Evolutionary conservation across 352 stramenopile species (phyloP), one percentile per base, ranked within the genome.

Genomic region (Globisporangium barbulae): DNA sequence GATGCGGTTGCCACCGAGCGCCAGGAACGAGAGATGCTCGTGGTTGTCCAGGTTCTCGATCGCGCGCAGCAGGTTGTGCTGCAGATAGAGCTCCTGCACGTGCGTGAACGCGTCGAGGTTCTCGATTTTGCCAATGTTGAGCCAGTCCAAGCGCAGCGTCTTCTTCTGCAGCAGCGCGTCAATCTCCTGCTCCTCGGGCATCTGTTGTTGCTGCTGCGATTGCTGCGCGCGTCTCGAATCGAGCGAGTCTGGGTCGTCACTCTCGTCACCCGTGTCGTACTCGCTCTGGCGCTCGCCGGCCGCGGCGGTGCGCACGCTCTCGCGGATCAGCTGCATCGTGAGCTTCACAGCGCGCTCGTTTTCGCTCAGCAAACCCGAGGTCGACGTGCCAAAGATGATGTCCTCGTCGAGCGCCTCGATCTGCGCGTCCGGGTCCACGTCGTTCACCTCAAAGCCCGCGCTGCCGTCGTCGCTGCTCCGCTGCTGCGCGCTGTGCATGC

Each of bases 31-130:
- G 6, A 93, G 70, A 28, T 85, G 62, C 21, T 57, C 37, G 31
- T 91, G 81, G 33, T 84, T 65, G 5, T 91, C 84, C 39, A 93
- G 61, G 25, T 74, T 81, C 69, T 90, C 82, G 12, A 93, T 81
- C 19, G n/a, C 59, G 44, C 75, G 56, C 19, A 93, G 79, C 48
- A 84, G 45, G 64, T 93, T 93, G 61, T 90, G 82, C 70, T 93
- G 84, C 3, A 93, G 71, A 59, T 91, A 91, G 31, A 93, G 59
- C 61, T 91, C 82, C 47, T 88, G 71, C 35, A 93, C 66, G 50
- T 91, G 81, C 33, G 77, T 87, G 53, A 90, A 90, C 50, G 74
- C 82, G 31, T 93, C 81, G 4, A 93, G 55, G 49, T 93, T 91
- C 57, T 93, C 84, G 41, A 93, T 89, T 53, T 75, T 72, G 33